Conservation (phyloP, 1,139 yeast species). For the Pichia kudriavzevii region DNA sequence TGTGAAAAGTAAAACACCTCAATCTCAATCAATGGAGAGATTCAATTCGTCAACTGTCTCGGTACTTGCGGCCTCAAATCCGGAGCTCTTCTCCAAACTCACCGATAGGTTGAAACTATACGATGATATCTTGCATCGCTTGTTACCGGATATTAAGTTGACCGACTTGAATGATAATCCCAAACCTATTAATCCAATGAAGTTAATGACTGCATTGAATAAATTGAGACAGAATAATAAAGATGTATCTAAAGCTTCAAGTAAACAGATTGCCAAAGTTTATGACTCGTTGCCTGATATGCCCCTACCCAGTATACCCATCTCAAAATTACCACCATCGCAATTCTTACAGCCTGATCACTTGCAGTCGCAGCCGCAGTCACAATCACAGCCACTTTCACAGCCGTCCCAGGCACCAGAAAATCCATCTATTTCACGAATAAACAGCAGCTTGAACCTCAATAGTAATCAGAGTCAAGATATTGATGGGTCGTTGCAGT, state of each 20-base stretch:
- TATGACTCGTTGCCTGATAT: constrained; percentile 25
- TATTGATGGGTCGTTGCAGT: constrained; percentile 34
- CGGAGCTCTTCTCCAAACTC: constrained; percentile 23
- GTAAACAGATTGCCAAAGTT: constrained; percentile 21
- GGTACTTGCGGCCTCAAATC: constrained; percentile 16
- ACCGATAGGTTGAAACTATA: constrained; percentile 26
- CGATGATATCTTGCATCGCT: constrained; percentile 26
- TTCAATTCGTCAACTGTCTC: constrained; percentile 14
- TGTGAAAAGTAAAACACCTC: not conserved
- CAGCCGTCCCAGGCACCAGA: not conserved
- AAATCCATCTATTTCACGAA: not conserved
- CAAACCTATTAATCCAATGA: constrained; percentile 27
- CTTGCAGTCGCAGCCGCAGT: no score
- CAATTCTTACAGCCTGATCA: no score
- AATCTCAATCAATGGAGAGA: constrained; percentile 2
- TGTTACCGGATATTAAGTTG: constrained; percentile 26
- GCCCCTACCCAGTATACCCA: constrained; percentile 24
- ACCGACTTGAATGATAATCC: constrained; percentile 27
- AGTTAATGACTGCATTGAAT: constrained; percentile 24
- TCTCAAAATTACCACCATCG: constrained; percentile 12
- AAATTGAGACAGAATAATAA: constrained; percentile 20
- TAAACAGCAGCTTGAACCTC: not conserved
- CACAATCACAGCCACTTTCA: not conserved
- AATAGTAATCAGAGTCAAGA: constrained; percentile 17
- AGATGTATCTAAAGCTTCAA: constrained; percentile 15